Conservation (phyloP, 2,329 filamentous ascomycete species). For the Grosmannia huntii region DNA sequence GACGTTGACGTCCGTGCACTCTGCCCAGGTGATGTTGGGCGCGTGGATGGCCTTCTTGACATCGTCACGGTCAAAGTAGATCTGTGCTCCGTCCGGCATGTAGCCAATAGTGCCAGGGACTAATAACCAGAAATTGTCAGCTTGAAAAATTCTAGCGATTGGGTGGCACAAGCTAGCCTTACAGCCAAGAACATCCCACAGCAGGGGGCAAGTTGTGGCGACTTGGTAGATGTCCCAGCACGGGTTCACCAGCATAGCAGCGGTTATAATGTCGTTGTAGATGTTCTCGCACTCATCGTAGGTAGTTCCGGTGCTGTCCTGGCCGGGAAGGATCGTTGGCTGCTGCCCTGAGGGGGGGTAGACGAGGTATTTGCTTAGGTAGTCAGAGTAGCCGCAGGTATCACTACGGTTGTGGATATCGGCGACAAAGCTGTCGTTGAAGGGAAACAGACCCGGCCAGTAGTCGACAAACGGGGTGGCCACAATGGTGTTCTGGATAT, state of each 20-base stretch:
- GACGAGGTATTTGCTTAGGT: conserved; percentile 45
- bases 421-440: conserved; percentile 46
- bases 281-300: conserved; percentile 41
- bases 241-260: conserved; percentile 49
- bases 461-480: conserved; percentile 47
- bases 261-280: conserved; percentile 41
- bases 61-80: conserved; percentile 59
- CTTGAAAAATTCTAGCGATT: neutral
- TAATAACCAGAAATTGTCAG: neutral
- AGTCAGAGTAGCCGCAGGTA: conserved; percentile 50
- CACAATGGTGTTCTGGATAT: conserved; percentile 31
- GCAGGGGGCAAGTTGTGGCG: conserved; percentile 55
- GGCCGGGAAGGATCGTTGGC: conserved; percentile 34
- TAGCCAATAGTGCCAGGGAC: conserved; percentile 53
- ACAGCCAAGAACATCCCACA: conserved; percentile 55
- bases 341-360: conserved; percentile 56
- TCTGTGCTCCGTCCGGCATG: conserved; percentile 42
- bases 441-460: conserved; percentile 45
- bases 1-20: conserved; percentile 33
- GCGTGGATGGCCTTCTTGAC: conserved; percentile 19
- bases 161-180: neutral
- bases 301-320: conserved; percentile 20
- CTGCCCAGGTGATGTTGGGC: conserved; percentile 33
- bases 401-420: conserved; percentile 38
- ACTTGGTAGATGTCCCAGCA: conserved; percentile 73